Conservation (phyloP, 1,139 yeast species). For the Geotrichum citri-aurantii region DNA sequence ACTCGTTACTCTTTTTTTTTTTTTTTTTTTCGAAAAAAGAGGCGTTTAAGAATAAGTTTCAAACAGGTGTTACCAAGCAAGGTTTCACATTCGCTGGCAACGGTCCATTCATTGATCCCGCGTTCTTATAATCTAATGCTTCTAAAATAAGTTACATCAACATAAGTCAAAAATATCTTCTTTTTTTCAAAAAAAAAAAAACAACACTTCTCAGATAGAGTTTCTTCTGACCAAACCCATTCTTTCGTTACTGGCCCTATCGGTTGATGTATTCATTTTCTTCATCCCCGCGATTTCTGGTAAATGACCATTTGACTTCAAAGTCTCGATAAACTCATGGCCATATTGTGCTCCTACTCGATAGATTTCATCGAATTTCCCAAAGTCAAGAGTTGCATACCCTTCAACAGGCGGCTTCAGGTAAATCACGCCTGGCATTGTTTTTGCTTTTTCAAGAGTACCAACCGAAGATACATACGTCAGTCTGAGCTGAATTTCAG, state of each 20-base stretch:
- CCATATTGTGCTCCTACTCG: slow-evolving; percentile 77
- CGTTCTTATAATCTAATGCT: too few relatives aligned
- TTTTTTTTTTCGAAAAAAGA: too few relatives aligned
- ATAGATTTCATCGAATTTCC: slow-evolving; percentile 83
- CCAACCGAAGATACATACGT: slow-evolving; percentile 95
- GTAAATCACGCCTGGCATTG: slow-evolving; percentile 80
- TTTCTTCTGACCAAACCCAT: slow-evolving; percentile 33
- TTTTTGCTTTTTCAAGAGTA: slow-evolving; percentile 83
- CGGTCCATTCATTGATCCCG: too few relatives aligned
- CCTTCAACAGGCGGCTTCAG: slow-evolving; percentile 90
- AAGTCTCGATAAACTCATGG: slow-evolving; percentile 47
- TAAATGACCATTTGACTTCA: slow-evolving; percentile 50
- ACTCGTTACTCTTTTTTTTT: too few relatives aligned
- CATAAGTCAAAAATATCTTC: background rate
- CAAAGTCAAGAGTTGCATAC: slow-evolving; percentile 88
- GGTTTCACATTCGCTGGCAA: too few relatives aligned
- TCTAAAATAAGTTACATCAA: background rate
- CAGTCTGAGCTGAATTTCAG: slow-evolving; percentile 87
- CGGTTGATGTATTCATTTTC: slow-evolving; percentile 28
- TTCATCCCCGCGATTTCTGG: slow-evolving; percentile 56
- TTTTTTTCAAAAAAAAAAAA: background rate
- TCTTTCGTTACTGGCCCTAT: slow-evolving; percentile 25
- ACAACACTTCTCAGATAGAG: slow-evolving; percentile 5
- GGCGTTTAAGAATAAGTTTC: too few relatives aligned
- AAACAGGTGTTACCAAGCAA: too few relatives aligned